Evolutionary conservation across 169 alveolate genomes (phyloP).

Genomic region (Amoebophrya sp.): DNA sequence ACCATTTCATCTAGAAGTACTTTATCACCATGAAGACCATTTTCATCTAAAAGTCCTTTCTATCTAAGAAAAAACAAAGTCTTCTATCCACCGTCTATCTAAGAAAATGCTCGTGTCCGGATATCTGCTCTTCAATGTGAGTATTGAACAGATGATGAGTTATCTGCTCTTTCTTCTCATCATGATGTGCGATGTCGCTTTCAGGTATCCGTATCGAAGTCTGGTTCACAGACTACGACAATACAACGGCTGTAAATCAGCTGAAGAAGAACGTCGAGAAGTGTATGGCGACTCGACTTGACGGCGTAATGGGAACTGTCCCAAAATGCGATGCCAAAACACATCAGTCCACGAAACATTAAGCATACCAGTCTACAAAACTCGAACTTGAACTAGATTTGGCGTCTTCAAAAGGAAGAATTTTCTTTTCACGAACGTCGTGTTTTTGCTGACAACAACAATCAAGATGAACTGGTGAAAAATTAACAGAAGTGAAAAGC

Average conservation of each 20-base stretch:
- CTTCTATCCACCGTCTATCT: not conserved
- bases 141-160: not conserved
- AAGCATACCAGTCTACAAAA: no score
- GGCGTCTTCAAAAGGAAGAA: no score
- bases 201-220: conserved; percentile 23
- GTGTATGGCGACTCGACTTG: conserved; percentile 22
- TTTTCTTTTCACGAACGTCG: no score
- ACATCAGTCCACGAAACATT: not conserved
- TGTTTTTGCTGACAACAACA: no score
- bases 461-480: no score
- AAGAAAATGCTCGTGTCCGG: no score
- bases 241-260: conserved; percentile 36
- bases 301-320: not conserved
- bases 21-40: no score
- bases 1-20: not conserved
- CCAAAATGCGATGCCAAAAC: not conserved
- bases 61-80: no score
- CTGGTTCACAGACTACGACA: conserved; percentile 45
- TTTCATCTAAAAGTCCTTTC: no score
- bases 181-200: not conserved
- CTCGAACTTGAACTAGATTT: no score
- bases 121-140: not conserved
- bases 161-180: not conserved
- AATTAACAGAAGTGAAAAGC: no score
- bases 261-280: conserved; percentile 44